phyloP scores from a whole-genome alignment of 1,139 yeast species.

The Entelexis sorbosivorans region DNA sequence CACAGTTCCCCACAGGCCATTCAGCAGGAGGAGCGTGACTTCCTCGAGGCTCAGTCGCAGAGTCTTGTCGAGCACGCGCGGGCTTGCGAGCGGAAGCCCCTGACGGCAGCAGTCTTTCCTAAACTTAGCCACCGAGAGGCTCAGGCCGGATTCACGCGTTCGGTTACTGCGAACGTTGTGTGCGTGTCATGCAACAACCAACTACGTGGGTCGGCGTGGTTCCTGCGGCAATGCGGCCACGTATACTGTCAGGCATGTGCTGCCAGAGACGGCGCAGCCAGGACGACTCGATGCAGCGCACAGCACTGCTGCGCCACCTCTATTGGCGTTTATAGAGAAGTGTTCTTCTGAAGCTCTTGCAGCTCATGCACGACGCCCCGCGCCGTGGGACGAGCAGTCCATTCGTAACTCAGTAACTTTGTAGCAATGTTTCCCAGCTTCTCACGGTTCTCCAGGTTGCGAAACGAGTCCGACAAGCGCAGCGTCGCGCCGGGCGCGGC shows the following conservation, averaged over 20 bases:
- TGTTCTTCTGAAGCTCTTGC: background rate
- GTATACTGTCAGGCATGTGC: slow-evolving; percentile 53
- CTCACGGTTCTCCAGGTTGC: background rate
- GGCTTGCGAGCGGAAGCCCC: background rate
- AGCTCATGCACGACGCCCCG: background rate
- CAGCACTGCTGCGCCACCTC: background rate
- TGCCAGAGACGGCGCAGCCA: background rate
- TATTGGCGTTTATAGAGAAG: background rate
- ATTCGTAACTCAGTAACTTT: slow-evolving; percentile 13
- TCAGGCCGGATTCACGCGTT: background rate
- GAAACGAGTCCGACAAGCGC: no score
- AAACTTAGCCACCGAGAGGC: background rate
- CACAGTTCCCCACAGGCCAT: background rate
- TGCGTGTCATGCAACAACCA: background rate
- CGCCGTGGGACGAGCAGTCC: slow-evolving; percentile 14
- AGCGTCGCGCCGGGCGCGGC: background rate
- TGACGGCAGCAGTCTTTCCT: background rate
- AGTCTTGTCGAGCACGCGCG: background rate
- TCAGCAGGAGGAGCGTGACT: background rate
- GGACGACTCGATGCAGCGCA: background rate
- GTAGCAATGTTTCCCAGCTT: background rate
- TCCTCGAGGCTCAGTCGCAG: slow-evolving; percentile 4
- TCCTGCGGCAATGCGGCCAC: slow-evolving; percentile 69
- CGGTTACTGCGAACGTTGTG: background rate
- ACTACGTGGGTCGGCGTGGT: slow-evolving; percentile 25